Base-by-base conservation (phyloP, 495 filamentous ascomycete species). In the Tetracladium setigerum region DNA sequence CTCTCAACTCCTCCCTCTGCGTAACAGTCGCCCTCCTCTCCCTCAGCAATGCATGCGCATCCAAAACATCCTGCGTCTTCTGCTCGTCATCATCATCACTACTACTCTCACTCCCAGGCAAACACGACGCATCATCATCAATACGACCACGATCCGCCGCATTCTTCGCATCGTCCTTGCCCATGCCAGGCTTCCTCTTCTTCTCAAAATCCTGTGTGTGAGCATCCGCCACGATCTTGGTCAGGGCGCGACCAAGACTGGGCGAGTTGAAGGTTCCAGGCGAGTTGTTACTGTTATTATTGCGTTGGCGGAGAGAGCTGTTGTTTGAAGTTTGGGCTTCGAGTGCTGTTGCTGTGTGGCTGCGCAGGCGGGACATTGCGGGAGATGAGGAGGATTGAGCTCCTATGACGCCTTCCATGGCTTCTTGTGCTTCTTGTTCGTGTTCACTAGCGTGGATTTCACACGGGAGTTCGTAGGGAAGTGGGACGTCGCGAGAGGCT, bases 171-270 rank as follows among this genome's bases (percentile, higher is more conserved):
- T 19, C 55, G 52, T 38, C 46, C 31, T 31, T 39, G 40, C 32
- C 34, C 10, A 31, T 42, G 12, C 61, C 68, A 4, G 77, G 72
- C 40, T 68, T 75, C 41, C 77, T 69, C 62, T 76, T 82, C 61
- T 86, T 77, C 67, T 92, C 82, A 62, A 95, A 96, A 61, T 96
- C 89, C 56, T 92, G 84, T 31, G 79, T 81, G 53, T 96, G 89
- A 9, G 89, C 89, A 33, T 74, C 68, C 5, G 81, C 77, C 51
- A 95, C 69, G 10, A 84, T 73, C 8, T 62, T 62, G 10, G 62
- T 60, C 14, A 77, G 78, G 57, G 49, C 84, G 44, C 70, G 0
- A 50, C 16, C 13, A 14, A 19, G 36, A 5, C 6, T 61, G 48
- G 30, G 62, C 40, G 46, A 58, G 41, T 15, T 50, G 48, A 14